Evolutionary conservation across 2,329 filamentous ascomycete species (phyloP).

Genomic region (Rutstroemia sp.): DNA sequence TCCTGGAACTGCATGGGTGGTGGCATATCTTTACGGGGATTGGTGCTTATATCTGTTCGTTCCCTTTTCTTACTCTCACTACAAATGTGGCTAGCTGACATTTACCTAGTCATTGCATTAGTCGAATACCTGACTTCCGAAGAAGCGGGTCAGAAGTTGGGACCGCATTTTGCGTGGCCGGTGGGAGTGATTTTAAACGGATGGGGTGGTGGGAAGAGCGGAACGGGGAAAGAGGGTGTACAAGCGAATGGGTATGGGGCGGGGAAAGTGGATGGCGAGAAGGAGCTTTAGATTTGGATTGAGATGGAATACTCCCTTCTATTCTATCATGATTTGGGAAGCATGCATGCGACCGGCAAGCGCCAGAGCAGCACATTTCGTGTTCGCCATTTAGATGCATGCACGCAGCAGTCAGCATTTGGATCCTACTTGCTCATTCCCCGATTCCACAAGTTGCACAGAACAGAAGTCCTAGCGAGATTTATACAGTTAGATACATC

Average conservation of each 20-base stretch:
- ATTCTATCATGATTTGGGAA: too few species aligned
- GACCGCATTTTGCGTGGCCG: slow-evolving; percentile 25
- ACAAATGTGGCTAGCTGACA: slow-evolving; percentile 11
- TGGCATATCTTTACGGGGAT: slow-evolving; percentile 56
- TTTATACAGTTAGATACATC: too few species aligned
- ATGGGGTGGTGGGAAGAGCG: neutral
- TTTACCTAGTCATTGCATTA: slow-evolving; percentile 25
- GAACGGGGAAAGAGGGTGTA: neutral
- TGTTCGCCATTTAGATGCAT: too few species aligned
- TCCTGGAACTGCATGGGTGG: slow-evolving; percentile 55
- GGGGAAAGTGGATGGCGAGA: neutral
- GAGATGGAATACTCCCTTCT: too few species aligned
- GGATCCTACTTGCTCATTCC: too few species aligned
- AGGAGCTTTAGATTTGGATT: too few species aligned
- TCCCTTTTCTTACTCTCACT: neutral
- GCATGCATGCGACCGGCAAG: too few species aligned
- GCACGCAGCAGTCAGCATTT: too few species aligned
- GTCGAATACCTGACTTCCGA: slow-evolving; percentile 30
- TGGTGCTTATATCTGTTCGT: slow-evolving; percentile 36
- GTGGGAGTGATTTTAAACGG: slow-evolving; percentile 19
- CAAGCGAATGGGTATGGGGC: neutral
- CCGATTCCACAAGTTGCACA: too few species aligned
- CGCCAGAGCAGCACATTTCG: too few species aligned
- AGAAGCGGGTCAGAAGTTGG: slow-evolving; percentile 25
- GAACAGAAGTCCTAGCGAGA: too few species aligned